Evolutionary conservation across 176 grass and related monocot genomes (phyloP), one percentile per base, ranked within the genome.

Genomic region (Ampelocalamus luodianensis): DNA sequence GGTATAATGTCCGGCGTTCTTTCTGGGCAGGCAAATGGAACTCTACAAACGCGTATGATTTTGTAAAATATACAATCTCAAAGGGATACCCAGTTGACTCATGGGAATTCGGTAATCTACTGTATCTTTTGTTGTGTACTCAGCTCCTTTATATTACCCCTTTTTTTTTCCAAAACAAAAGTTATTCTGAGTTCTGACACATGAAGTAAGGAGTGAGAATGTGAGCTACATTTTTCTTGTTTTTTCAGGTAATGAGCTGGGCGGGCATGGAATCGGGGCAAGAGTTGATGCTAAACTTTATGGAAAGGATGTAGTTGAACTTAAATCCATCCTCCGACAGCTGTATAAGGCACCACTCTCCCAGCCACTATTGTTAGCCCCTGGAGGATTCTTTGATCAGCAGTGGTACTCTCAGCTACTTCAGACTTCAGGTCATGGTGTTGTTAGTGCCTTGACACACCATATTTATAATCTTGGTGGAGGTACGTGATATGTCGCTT

Each of bases 51-150:
- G 83, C 91, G 22, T 90, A 80, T 39, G 83, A 93, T 50, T 95
- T 98, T 83, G 56, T 98, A 38, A 73, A 92, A 70, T 95, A 98
- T 27, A 95, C 93, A 38, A 87, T 98, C 51, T 86, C 87, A 54
- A 95, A 95, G 79, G 88, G 90, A 60, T 98, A 98, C 42, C 85
- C 82, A 68, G 85, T 98, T 79, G 87, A 95, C 87, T 98, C 93
- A 13, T 98, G 96, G 96, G 96, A 98, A 95, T 98, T 93, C 0
- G 96, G 96, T 98, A 93, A 90, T 81, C 17, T 68, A 54, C 9
- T 48, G 5, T 68, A n/a, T 29, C 13, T 37, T 61, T 53, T 64
- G 8, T 46, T 91, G 29, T 16, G 4, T 70, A 11, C 68, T 79
- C 39, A 44, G 13, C 39, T 17, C 26, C 80, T 64, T 44, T 55